Conservation (phyloP, 805 yeast species). For the Saccharomycopsis lassenensis region DNA sequence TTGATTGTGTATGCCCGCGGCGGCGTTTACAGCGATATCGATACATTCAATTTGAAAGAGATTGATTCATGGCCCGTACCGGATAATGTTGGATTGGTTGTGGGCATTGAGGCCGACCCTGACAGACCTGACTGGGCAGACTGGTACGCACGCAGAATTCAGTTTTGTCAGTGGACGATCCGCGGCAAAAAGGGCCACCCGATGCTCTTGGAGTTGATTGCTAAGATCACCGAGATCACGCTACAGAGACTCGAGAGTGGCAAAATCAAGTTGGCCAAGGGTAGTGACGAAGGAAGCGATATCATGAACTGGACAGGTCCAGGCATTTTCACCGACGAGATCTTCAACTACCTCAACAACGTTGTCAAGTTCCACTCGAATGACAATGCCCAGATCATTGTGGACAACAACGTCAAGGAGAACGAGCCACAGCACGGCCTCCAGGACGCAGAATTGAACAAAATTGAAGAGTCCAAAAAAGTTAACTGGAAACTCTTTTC, state of each 20-base stretch:
- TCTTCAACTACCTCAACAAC: constrained; percentile 71
- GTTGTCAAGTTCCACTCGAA: constrained; percentile 25
- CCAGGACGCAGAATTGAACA: constrained; percentile 7
- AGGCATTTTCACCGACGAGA: constrained; percentile 82
- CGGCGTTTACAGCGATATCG: constrained; percentile 88
- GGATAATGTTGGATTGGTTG: constrained; percentile 58
- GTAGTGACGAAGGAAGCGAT: constrained; percentile 61
- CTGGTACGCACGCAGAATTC: constrained; percentile 89
- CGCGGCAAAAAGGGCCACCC: constrained; percentile 91
- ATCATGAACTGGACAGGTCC: constrained; percentile 97
- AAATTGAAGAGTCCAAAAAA: constrained; percentile 20
- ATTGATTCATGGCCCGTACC: constrained; percentile 55
- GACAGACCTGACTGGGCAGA: constrained; percentile 89
- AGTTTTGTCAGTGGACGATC: constrained; percentile 95
- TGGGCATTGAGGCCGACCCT: constrained; percentile 96
- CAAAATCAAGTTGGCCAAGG: constrained; percentile 38
- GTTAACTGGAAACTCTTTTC: constrained; percentile 60
- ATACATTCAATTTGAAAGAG: constrained; percentile 67
- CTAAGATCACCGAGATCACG: constrained; percentile 70
- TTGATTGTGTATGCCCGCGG: constrained; percentile 81
- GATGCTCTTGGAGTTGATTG: constrained; percentile 64
- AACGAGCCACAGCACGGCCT: constrained; percentile 6
- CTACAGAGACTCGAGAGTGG: constrained; percentile 34
- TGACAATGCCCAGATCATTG: neutral
- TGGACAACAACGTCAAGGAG: constrained; percentile 1